Base-by-base conservation (phyloP, 208 protist species). In the Crithidia bombi region DNA sequence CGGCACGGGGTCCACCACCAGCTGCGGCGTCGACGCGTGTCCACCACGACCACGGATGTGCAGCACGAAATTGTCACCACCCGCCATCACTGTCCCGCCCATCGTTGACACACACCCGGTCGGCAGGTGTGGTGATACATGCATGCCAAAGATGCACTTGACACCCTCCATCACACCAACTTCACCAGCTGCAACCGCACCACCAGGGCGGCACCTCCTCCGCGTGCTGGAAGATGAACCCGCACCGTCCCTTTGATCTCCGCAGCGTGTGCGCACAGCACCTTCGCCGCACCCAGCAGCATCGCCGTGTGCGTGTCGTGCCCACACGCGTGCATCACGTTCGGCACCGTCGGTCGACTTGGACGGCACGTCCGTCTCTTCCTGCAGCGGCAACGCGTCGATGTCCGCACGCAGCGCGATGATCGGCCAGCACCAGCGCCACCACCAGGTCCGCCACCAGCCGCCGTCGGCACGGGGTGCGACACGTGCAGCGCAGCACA, bases 161-260 rank as follows among this genome's bases (percentile, higher is more conserved):
- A 90, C 84, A 49, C 70, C 78, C 23, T 87, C 72, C 71, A 90
- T 66, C 35, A 79, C 80, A 67, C 78, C 81, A 5, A 66, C 61
- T 73, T 51, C 25, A 86, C 78, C 15, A 90, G 67, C 69, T 86
- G 70, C 54, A 75, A 61, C n/a, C 49, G 85, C 85, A 46, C 85
- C 85, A 61, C 85, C 76, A 17, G 85, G 85, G 32, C n/a, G 65
- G 73, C 39, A 81, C 47, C 67, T 90, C 85, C 73, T 90, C 85
- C 1, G 85, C 80, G 70, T 90, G 85, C 67, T 90, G 85, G 57
- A 90, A 90, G 39, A 90, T 75, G 55, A 90, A 90, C 25, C n/a
- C 85, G 85, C 39, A 87, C 81, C 25, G 85, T 85, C 62, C 85
- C 85, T 26, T 73, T 63, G 71, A 90, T 78, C 36, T 73, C 68